Conservation (phyloP, 768 basidiomycete species). For the Paxillus ammoniavirescens region DNA sequence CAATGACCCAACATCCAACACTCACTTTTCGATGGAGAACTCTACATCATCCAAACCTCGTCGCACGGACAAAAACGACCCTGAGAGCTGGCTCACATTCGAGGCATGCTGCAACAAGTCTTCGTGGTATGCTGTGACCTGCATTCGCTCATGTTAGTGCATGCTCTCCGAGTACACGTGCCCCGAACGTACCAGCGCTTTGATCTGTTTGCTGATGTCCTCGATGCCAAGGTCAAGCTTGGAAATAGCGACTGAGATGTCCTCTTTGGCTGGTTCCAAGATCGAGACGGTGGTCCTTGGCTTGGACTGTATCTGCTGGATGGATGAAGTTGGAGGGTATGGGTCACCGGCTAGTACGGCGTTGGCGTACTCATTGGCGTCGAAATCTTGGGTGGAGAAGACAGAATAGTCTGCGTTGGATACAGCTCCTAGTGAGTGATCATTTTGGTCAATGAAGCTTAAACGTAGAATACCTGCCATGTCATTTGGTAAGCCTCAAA, state of each 20-base stretch:
- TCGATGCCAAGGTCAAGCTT: slow-evolving; percentile 88
- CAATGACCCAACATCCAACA: neutral
- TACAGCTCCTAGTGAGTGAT: neutral
- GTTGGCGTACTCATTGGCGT: slow-evolving; percentile 89
- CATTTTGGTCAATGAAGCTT: neutral
- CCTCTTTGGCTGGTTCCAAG: slow-evolving; percentile 70
- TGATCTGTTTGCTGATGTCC: slow-evolving; percentile 89
- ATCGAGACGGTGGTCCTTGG: slow-evolving; percentile 22
- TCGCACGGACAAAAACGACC: slow-evolving; percentile 64
- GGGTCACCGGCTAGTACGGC: slow-evolving; percentile 81
- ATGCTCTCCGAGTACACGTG: too few species aligned
- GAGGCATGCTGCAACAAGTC: slow-evolving; percentile 81
- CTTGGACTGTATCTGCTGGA: slow-evolving; percentile 29
- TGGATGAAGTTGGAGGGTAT: slow-evolving; percentile 51
- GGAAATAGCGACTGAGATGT: slow-evolving; percentile 85
- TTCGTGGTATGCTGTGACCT: slow-evolving; percentile 86
- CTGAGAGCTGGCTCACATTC: slow-evolving; percentile 66
- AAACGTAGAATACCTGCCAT: slow-evolving; percentile 20
- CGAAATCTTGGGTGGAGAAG: slow-evolving; percentile 75
- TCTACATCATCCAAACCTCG: slow-evolving; percentile 74
- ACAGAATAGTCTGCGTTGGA: slow-evolving; percentile 61
- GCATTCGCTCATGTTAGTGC: neutral
- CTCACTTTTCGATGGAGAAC: slow-evolving; percentile 73
- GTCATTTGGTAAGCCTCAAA: neutral
- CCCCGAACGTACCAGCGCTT: slow-evolving; percentile 60